phyloP scores from a whole-genome alignment of 176 grass and related monocot species.

The Ensete ventricosum region DNA sequence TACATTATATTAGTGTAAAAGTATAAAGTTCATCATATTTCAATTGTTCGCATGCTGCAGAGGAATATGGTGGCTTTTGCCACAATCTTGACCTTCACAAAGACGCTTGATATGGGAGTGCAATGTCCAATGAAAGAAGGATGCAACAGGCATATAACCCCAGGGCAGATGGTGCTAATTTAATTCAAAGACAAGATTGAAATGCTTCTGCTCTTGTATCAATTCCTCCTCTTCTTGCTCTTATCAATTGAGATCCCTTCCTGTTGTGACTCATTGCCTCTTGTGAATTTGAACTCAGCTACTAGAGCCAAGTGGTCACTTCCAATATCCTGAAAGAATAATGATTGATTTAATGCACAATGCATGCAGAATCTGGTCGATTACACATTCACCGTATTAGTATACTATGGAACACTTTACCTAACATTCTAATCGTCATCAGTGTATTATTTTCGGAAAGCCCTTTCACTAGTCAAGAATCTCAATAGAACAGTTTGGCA shows the following conservation, averaged over 20 bases:
- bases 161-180: too few species aligned
- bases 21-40: too few species aligned
- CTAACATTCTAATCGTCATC: background rate
- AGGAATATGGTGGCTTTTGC: slow-evolving; percentile 6
- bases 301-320: slow-evolving; percentile 77
- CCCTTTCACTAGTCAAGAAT: too few species aligned
- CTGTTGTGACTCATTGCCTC: background rate
- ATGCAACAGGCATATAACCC: background rate
- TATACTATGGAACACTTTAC: background rate
- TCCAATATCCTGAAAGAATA: slow-evolving; percentile 55
- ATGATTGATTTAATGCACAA: background rate
- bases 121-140: background rate
- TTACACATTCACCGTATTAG: too few species aligned
- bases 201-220: background rate
- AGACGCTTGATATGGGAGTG: slow-evolving; percentile 17
- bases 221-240: too few species aligned
- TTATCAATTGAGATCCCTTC: background rate
- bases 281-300: slow-evolving; percentile 63
- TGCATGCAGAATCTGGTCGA: background rate
- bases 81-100: slow-evolving; percentile 19
- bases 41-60: background rate
- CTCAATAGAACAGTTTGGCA: background rate
- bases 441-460: background rate
- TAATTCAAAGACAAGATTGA: background rate
- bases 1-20: too few species aligned